Evolutionary conservation across 2,329 filamentous ascomycete species (phyloP).

Genomic region (Penicillium sp.): DNA sequence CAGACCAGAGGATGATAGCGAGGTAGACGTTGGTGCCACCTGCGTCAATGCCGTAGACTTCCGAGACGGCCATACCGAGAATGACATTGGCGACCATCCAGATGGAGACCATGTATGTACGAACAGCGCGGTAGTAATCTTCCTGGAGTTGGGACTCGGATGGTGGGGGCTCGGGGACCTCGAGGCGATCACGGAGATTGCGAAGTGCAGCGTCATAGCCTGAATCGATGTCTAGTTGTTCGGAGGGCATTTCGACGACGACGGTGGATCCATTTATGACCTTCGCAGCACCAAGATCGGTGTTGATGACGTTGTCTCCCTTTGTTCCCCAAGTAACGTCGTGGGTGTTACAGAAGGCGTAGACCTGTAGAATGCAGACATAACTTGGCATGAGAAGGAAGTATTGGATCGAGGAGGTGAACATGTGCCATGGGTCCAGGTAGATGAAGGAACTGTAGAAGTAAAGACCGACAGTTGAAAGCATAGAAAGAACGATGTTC

Average conservation of each 20-base stretch:
- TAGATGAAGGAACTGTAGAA: slow-evolving; percentile 96
- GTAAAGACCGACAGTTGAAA: slow-evolving; percentile 89
- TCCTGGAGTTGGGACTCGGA: slow-evolving; percentile 87
- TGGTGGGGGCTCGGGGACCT: slow-evolving; percentile 64
- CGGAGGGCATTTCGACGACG: slow-evolving; percentile 94
- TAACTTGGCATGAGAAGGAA: slow-evolving; percentile 89
- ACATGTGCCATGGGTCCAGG: slow-evolving; percentile 98
- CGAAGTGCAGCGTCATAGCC: slow-evolving; percentile 96
- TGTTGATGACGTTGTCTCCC: slow-evolving; percentile 92
- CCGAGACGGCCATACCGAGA: slow-evolving; percentile 88
- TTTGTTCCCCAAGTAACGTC: slow-evolving; percentile 99
- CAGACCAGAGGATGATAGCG: slow-evolving; percentile 88
- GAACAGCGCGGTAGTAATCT: slow-evolving; percentile 96
- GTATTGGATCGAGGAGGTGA: slow-evolving; percentile 88
- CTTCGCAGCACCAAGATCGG: slow-evolving; percentile 84
- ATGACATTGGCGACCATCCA: slow-evolving; percentile 94
- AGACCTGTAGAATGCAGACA: slow-evolving; percentile 96
- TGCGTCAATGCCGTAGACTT: slow-evolving; percentile 72
- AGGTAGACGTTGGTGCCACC: slow-evolving; percentile 87
- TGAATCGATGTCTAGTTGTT: slow-evolving; percentile 96
- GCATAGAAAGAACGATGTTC: slow-evolving; percentile 87
- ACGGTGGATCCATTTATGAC: slow-evolving; percentile 76
- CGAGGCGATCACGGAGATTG: slow-evolving; percentile 89
- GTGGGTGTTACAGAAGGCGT: slow-evolving; percentile 99
- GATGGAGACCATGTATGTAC: slow-evolving; percentile 94